Conservation (phyloP, 495 filamentous ascomycete species). For the Xanthoparmelia taractica region DNA sequence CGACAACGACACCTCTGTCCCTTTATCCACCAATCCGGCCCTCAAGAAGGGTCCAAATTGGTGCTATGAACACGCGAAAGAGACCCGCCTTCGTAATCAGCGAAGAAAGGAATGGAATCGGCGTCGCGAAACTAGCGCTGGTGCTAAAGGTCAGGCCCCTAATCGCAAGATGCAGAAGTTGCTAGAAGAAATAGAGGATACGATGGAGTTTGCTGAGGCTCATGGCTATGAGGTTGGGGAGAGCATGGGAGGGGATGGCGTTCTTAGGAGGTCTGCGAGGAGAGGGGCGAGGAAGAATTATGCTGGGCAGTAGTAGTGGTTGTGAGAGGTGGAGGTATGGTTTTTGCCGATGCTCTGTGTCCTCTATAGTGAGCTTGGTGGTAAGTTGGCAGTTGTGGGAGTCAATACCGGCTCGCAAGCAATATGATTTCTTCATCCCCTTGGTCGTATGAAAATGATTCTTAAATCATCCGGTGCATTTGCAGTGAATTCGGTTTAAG, state of each 20-base stretch:
- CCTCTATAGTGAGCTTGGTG: no score
- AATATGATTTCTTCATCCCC: no score
- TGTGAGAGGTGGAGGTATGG: not conserved
- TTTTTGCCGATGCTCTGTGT: not conserved
- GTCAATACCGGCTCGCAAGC: no score
- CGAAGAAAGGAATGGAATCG: not conserved
- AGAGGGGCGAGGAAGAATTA: not conserved
- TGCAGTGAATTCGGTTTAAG: no score
- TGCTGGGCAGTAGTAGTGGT: not conserved
- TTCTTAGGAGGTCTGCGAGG: not conserved
- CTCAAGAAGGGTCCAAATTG: not conserved
- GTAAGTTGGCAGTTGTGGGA: no score
- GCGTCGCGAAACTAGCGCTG: not conserved
- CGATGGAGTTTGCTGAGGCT: not conserved
- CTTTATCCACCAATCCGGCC: no score
- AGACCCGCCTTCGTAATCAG: not conserved
- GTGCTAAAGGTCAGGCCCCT: not conserved
- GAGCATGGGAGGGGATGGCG: not conserved
- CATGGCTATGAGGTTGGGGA: not conserved
- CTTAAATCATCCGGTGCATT: no score
- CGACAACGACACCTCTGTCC: not conserved
- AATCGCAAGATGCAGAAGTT: not conserved
- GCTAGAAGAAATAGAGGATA: not conserved
- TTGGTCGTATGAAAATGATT: no score
- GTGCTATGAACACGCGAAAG: not conserved